Conservation (phyloP, 371 early-diverging fungal species). For the Mortierella sp. region DNA sequence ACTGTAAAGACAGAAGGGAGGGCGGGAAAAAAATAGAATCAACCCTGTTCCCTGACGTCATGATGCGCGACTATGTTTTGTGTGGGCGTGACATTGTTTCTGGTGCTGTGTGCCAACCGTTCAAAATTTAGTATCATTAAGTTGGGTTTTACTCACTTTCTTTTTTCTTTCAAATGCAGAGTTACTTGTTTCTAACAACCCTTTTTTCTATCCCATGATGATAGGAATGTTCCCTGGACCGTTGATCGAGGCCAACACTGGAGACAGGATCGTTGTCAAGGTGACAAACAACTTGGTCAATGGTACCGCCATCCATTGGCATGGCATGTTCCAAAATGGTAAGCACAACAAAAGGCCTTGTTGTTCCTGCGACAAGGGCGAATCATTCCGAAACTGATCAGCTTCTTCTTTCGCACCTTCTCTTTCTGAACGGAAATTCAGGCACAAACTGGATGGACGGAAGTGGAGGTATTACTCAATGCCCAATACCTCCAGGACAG, state of each 20-base stretch:
- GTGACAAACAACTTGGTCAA: constrained; percentile 57
- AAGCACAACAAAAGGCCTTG: neutral
- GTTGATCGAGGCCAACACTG: constrained; percentile 57
- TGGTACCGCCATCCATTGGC: constrained; percentile 58
- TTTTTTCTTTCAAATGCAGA: neutral
- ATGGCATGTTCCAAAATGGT: constrained; percentile 59
- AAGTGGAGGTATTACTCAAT: constrained; percentile 52
- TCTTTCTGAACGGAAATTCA: neutral
- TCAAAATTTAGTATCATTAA: too few species aligned
- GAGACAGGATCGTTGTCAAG: constrained; percentile 60
- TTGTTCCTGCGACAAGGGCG: too few species aligned
- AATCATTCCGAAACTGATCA: neutral
- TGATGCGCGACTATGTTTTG: too few species aligned
- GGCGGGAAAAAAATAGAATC: too few species aligned
- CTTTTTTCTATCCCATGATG: neutral
- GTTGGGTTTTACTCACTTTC: neutral
- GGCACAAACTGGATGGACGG: constrained; percentile 57
- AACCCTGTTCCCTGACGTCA: too few species aligned
- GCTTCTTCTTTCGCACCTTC: neutral
- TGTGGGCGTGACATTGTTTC: too few species aligned
- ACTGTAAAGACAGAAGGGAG: too few species aligned
- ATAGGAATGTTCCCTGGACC: constrained; percentile 61
- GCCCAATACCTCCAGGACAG: constrained; percentile 48
- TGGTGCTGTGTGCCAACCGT: too few species aligned
- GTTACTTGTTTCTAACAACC: neutral